Percentiles rank a stretch among this genome's conserved stretches.
phyloP scores from a whole-genome alignment of 148 eudicot species.

The Persicaria maculosa region DNA sequence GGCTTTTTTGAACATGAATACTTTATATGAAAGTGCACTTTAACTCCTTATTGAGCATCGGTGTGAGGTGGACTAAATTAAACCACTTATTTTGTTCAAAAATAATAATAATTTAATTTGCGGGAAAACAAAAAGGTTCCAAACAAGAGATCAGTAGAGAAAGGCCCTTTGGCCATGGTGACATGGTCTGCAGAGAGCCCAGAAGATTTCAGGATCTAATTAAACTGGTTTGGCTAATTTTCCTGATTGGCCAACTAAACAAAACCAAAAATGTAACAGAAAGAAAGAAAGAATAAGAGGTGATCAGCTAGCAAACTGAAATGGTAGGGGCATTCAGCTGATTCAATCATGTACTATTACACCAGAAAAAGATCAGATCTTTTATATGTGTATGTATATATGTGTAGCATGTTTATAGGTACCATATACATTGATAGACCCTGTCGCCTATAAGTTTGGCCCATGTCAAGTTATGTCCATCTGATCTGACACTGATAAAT shows the following conservation, averaged over 20 bases:
- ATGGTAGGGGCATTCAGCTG: background rate
- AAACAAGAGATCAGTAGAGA: background rate
- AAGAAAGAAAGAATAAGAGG: background rate
- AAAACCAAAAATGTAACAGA: background rate
- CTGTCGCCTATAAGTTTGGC: conserved; percentile 3
- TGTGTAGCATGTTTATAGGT: background rate
- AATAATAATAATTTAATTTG: too few relatives aligned
- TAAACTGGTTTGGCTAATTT: background rate
- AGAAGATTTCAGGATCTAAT: background rate
- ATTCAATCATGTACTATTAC: background rate
- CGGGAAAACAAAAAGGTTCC: too few relatives aligned
- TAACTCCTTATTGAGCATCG: too few relatives aligned
- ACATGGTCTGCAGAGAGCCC: background rate
- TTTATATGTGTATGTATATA: background rate
- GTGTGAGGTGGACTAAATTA: too few relatives aligned
- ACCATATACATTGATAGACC: background rate
- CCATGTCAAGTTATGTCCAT: background rate
- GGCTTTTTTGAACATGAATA: too few relatives aligned
- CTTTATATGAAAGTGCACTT: too few relatives aligned
- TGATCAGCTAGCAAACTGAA: background rate
- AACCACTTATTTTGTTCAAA: too few relatives aligned
- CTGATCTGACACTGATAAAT: conserved; percentile 10
- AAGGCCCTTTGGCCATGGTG: background rate
- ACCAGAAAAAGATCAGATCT: background rate
- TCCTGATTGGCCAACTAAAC: background rate